Base-by-base conservation (phyloP, 2,329 filamentous ascomycete genomes). In the Drechslerella dactyloides region DNA sequence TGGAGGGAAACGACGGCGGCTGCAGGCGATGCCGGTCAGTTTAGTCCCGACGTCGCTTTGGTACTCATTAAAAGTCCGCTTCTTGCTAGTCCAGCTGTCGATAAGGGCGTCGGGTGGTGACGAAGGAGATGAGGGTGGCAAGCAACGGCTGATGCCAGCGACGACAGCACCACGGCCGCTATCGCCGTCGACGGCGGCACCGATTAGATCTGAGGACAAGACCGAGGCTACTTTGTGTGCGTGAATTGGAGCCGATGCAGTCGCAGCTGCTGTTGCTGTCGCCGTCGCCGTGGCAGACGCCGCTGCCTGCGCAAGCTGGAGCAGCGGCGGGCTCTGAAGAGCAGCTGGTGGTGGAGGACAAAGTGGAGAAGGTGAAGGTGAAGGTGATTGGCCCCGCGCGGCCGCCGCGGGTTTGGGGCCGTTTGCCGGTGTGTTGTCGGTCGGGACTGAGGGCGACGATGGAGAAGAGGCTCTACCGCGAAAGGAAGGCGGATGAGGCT, bases 401-500 rank as follows among this genome's bases (percentile, higher is more conserved):
- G 60, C 51, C 40, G 6, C 33, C 19, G 48, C 13, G 52, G 42
- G 42, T 21, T 24, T 35, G 59, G 23, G 19, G 37, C 24, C 19
- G 44, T 48, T 48, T 21, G 53, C 48, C 11, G 24, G 23, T 73
- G 63, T 73, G 69, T 66, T 73, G 61, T 62, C 62, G 61, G 69
- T 68, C 58, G 63, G 51, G 46, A 40, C 1, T 17, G 35, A 17
- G 27, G 50, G 19, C 17, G 27, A 15, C 19, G 63, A 72, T 7
- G 33, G 19, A 23, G 48, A 60, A n/a, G 53, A 53, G 46, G 40
- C 27, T 59, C 51, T 27, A 33, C 62, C 48, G 48, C 55, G 57
- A 68, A 62, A 46, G 62, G 61, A 54, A 65, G 60, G 69, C 56
- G 53, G 57, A 15, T 66, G 69, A 73, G 63, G 62, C 69, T 73